These are phyloP conservation scores for Puccinellia tenuiflora DNA, from an alignment of 176 grass and related monocot genomes.

Conservation along the genomic window DNA sequence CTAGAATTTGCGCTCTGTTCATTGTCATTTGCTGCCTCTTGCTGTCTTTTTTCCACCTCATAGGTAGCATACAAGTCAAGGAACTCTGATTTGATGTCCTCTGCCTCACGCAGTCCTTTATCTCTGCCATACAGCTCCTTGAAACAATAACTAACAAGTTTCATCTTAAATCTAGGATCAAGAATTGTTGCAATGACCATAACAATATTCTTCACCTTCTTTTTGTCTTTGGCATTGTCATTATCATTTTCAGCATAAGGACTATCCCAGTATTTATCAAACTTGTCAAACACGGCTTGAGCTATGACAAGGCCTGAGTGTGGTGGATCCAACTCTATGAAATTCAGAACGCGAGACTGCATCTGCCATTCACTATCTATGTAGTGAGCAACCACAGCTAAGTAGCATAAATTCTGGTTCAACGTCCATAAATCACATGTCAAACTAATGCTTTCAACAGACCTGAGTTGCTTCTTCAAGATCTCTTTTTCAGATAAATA, in stretches of 20 bases:
- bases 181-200: neutral
- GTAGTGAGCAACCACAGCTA: too few relatives aligned
- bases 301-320: too few relatives aligned
- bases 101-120: neutral
- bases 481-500: too few relatives aligned
- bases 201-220: neutral
- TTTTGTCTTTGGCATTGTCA: neutral
- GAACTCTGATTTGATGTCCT: neutral
- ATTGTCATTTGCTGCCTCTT: neutral
- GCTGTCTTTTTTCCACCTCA: neutral
- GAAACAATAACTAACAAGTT: neutral
- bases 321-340: neutral
- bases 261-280: neutral
- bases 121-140: neutral
- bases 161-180: neutral
- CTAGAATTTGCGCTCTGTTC: neutral
- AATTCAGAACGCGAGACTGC: too few relatives aligned
- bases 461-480: neutral
- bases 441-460: neutral
- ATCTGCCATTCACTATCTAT: too few relatives aligned
- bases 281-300: neutral
- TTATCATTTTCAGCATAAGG: neutral
- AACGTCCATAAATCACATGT: neutral
- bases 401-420: neutral
- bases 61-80: neutral